Base-by-base conservation (phyloP, 768 basidiomycete genomes). In the Trametes maxima region DNA sequence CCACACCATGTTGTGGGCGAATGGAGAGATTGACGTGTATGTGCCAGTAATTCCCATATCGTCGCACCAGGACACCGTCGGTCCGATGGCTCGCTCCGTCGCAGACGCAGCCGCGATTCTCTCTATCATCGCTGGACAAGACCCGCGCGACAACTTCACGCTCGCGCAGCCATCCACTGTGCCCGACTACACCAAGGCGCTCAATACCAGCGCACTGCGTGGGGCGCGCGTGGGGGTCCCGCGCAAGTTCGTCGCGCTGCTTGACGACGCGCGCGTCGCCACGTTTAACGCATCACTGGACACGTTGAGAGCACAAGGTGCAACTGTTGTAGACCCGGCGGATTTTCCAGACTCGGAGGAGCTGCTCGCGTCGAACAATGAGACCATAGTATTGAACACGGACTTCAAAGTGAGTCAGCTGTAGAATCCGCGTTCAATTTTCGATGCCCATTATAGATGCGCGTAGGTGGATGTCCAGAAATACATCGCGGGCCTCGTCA, bases 251-350 rank as follows among this genome's bases (percentile, higher is more conserved):
- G 71, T 76, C 55, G 65, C 52, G 7, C 65, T 62, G 8, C 65
- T 65, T 44, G 42, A 69, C 33, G n/a, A 63, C 8, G 52, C 69
- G 19, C 65, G 73, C n/a, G 51, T 70, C 5, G 63, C 76, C 6
- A 77, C 72, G 35, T 82, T 82, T 65, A 68, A 78, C 43, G 70
- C 68, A 3, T 73, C 76, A 4, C 61, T 82, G n/a, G 73, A 73
- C 33, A 68, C 74, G 14, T 68, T 82, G 37, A 67, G 72, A 3
- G 61, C 60, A 6, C 72, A 78, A 3, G 82, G 81, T 5, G 80
- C 80, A 7, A 74, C 79, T 1, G 75, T 89, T 3, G 76, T 88
- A 3, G 86, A 89, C 65, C 84, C 85, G 0, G 83, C 84, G 1
- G 83, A 87, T 59, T 72, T 88, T 19, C 81, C 85, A 1, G 80